Percentiles rank a stretch among this genome's conserved stretches.
These are phyloP conservation scores for Saccharum officinarum DNA, from an alignment of 176 grass and related monocot genomes.

Conservation along the genomic window DNA sequence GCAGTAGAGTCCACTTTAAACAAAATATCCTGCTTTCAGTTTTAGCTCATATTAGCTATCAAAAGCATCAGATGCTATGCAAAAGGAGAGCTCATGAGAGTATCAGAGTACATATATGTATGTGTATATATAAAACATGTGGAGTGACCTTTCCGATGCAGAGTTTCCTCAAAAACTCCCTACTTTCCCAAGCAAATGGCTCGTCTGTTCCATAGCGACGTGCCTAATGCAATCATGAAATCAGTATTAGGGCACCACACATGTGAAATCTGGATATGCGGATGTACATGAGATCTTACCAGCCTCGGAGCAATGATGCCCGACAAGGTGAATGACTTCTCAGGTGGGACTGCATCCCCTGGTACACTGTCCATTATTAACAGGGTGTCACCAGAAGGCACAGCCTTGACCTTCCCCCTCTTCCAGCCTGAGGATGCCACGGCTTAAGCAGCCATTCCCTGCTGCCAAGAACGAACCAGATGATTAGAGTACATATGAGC, in stretches of 20 bases:
- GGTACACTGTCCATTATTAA: background rate
- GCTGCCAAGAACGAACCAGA: background rate
- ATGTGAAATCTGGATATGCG: background rate
- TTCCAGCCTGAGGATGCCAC: background rate
- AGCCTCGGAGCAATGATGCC: constrained; percentile 74
- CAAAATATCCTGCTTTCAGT: constrained; percentile 51
- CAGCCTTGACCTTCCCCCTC: background rate
- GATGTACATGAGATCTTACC: constrained; percentile 40
- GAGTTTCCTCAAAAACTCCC: constrained; percentile 74
- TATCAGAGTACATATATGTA: background rate
- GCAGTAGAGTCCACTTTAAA: constrained; percentile 72
- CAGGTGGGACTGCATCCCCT: constrained; percentile 54
- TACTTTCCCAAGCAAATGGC: constrained; percentile 95
- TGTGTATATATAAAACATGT: background rate
- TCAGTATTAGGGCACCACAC: background rate
- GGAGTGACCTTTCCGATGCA: constrained; percentile 79
- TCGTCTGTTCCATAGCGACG: constrained; percentile 69
- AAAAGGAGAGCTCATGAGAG: background rate
- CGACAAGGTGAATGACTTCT: constrained; percentile 77
- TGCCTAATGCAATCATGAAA: constrained; percentile 38
- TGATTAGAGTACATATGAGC: no score
- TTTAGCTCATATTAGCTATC: background rate
- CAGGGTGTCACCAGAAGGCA: constrained; percentile 5
- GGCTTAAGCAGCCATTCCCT: constrained; percentile 3
- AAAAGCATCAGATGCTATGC: background rate